Evolutionary conservation across 2,329 filamentous ascomycete genomes (phyloP), one percentile per base, ranked within the genome.

Genomic region (Phialemonium atrogriseum): DNA sequence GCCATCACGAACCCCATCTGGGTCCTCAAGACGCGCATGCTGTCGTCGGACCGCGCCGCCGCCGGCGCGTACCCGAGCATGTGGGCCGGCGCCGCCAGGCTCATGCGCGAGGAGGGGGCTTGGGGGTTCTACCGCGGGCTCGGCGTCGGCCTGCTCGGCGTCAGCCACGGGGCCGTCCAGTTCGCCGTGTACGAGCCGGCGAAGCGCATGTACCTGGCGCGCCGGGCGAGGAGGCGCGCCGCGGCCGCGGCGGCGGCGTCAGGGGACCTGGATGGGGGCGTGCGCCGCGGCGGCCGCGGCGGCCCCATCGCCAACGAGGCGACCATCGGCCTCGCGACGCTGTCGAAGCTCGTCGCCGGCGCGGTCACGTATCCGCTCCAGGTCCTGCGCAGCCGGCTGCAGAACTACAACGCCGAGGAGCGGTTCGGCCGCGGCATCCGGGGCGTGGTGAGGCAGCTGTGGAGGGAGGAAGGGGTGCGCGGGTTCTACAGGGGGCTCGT

Each of bases 21-120:
- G 91, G 91, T 98, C 3, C 77, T 98, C 55, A 96, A 96, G 66
- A 96, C 89, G 7, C 82, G 91, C 41, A 96, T 98, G 87, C 68
- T 96, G 15, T 86, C 87, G 18, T 88, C 84, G 4, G 84, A 91
- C 43, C 73, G 75, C 30, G 67, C 73, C 33, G 70, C 77, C 5
- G 73, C 70, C 2, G 86, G 86, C 10, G 91, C 89, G 2, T 98
- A 98, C 58, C 70, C 74, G 11, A 80, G 75, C 42, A 84, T 95
- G 66, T 61, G 68, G 42, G 70, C 78, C 29, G 91, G 91, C 17
- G 72, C 79, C 3, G 56, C 55, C 22, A 70, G 76, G 26, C 74
- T 98, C 13, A 71, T 79, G 47, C 59, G 58, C 12, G 69, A 68
- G 3, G 88, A 96, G 52, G 91, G 91, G 2, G 36, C 79, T 17